phyloP scores from a whole-genome alignment of 108 stramenopile genomes.

The Bacterosira constricta region DNA sequence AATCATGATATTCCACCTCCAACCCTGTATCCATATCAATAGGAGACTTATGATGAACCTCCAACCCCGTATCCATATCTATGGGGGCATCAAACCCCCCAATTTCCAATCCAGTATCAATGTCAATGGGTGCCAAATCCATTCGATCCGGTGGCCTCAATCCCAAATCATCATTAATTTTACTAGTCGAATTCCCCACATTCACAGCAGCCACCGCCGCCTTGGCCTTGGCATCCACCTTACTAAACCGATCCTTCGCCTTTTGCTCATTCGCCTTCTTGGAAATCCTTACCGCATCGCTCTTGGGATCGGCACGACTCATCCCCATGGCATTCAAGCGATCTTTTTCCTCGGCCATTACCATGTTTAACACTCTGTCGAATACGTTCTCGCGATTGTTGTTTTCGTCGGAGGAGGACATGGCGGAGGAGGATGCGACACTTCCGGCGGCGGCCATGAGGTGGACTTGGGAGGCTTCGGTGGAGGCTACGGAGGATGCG shows the following conservation, averaged over 20 bases:
- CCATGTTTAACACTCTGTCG: slow-evolving; percentile 27
- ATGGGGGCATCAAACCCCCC: neutral
- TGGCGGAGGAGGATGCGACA: slow-evolving; percentile 33
- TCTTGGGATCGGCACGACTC: neutral
- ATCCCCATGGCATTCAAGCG: slow-evolving; percentile 36
- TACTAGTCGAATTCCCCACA: too few relatives aligned
- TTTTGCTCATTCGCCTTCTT: neutral
- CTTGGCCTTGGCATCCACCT: too few relatives aligned
- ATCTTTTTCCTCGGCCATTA: slow-evolving; percentile 34
- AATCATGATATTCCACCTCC: slow-evolving; percentile 17
- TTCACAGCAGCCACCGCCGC: too few relatives aligned
- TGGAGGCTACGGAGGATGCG: slow-evolving; percentile 14
- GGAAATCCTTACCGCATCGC: neutral
- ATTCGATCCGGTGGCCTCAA: neutral
- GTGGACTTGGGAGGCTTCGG: slow-evolving; percentile 31
- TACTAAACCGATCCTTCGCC: too few relatives aligned
- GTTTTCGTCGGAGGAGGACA: slow-evolving; percentile 13
- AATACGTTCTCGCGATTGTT: slow-evolving; percentile 23
- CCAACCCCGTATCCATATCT: neutral
- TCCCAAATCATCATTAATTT: too few relatives aligned
- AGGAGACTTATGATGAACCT: neutral
- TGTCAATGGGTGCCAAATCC: neutral
- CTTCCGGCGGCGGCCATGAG: slow-evolving; percentile 34
- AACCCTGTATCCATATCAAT: neutral
- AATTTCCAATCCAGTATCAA: slow-evolving; percentile 1